Base-by-base conservation (phyloP, 306 rosid genomes). In the Potentilla sterilis region DNA sequence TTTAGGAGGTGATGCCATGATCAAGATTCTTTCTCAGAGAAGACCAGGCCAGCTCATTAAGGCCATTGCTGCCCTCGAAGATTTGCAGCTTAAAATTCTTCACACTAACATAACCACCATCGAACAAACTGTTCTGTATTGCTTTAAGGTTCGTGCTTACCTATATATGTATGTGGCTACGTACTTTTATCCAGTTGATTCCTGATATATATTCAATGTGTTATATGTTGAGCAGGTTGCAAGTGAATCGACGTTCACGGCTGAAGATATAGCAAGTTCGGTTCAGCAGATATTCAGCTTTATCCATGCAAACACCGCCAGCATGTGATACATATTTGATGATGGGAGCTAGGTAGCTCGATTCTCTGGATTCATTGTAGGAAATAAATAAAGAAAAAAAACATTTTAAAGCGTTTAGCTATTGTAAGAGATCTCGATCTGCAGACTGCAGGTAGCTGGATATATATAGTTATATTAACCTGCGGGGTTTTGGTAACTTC, bases 101-200 rank as follows among this genome's bases (percentile, higher is more conserved):
- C 98, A 95, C 52, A 95, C 98, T 15, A 95, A 95, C 80, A 92
- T 95, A 68, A 95, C 98, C 79, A 95, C 97, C 76, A 90, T 95
- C 70, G 98, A 95, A 74, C 98, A 95, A 69, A 92, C 98, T 2
- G 98, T 95, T 76, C 96, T 95, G 55, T 95, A 95, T 85, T 92
- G 97, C 4, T 95, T 95, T 81, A 90, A 95, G 97, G 98, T 92
- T 67, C 35, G 7, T 68, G 13, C 44, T 24, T 59, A 58, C 10
- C 15, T 58, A 58, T 58, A 3, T 55, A 21, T 21, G 2, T 3
- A 14, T 47, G 6, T 0, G 13, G 13, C 6, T 13, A 47, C 51
- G 51, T 24, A 58, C 16, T 24, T 10, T 4, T 22, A 1, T 58
- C 16, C 14, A 54, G 62, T 9, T 24, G 64, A 58, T 10, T 58